These are phyloP conservation scores for Aureobasidium sp. DNA, from an alignment of 2,329 filamentous ascomycete species.

Conservation along the genomic window DNA sequence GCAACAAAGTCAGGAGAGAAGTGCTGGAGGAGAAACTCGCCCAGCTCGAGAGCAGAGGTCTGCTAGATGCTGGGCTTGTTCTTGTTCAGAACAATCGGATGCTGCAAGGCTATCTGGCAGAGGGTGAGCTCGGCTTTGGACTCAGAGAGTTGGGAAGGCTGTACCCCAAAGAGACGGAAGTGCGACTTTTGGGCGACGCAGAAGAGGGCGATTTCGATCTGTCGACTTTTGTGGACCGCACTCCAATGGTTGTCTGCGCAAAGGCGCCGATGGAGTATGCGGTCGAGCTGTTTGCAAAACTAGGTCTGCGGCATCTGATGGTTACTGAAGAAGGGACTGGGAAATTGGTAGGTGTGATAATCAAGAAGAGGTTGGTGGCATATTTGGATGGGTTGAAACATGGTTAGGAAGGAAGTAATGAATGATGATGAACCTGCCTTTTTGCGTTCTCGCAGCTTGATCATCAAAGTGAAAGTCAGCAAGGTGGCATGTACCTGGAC, in stretches of 20 bases:
- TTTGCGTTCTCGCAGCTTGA: neutral
- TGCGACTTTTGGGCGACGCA: constrained; percentile 34
- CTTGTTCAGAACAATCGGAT: constrained; percentile 44
- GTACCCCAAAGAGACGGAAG: constrained; percentile 28
- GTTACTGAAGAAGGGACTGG: constrained; percentile 48
- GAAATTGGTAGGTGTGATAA: constrained; percentile 46
- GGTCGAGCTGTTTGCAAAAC: constrained; percentile 53
- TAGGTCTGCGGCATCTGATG: constrained; percentile 49
- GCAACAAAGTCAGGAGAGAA: constrained; percentile 37
- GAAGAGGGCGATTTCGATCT: constrained; percentile 38
- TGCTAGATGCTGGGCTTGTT: constrained; percentile 53
- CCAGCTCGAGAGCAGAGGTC: constrained; percentile 42
- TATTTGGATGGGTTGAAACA: constrained; percentile 43
- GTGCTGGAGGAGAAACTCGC: constrained; percentile 41
- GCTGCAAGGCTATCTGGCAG: constrained; percentile 49
- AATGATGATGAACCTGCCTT: neutral
- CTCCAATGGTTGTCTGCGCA: constrained; percentile 44
- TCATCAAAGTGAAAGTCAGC: neutral
- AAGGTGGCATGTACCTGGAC: neutral
- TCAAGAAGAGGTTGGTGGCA: constrained; percentile 52
- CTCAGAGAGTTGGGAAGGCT: constrained; percentile 33
- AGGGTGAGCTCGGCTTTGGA: constrained; percentile 48
- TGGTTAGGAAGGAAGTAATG: neutral
- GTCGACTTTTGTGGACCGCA: constrained; percentile 47
- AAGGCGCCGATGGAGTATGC: constrained; percentile 52